phyloP scores from a whole-genome alignment of 805 yeast species.

The Helenozyma rhizophorensis region DNA sequence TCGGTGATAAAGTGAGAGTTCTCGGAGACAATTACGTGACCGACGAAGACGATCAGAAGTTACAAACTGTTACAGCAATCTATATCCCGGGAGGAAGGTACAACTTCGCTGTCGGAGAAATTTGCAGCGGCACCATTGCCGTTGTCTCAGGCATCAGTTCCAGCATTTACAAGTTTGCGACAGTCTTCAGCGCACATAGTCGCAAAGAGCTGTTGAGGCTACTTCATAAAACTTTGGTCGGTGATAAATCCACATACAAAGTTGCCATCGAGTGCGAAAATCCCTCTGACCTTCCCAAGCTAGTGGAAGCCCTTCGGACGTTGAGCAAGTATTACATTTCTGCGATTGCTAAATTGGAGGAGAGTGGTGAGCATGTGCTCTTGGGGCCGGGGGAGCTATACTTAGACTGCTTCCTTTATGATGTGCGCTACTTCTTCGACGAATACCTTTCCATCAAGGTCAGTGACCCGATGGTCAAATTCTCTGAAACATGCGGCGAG shows the following conservation, averaged over 20 bases:
- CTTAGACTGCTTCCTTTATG: slow-evolving; percentile 78
- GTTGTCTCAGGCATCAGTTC: slow-evolving; percentile 61
- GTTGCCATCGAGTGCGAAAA: slow-evolving; percentile 77
- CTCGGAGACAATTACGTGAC: slow-evolving; percentile 61
- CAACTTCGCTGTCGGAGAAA: slow-evolving; percentile 47
- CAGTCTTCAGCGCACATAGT: slow-evolving; percentile 36
- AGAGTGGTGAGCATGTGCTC: slow-evolving; percentile 81
- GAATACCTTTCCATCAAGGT: slow-evolving; percentile 66
- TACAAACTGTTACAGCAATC: slow-evolving; percentile 39
- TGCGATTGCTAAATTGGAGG: slow-evolving; percentile 68
- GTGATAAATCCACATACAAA: slow-evolving; percentile 61
- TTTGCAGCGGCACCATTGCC: slow-evolving; percentile 65
- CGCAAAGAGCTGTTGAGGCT: slow-evolving; percentile 14
- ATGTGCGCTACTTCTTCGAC: slow-evolving; percentile 59
- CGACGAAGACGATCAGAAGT: slow-evolving; percentile 50
- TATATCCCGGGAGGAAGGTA: slow-evolving; percentile 70
- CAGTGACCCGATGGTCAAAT: slow-evolving; percentile 77
- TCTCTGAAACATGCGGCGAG: slow-evolving; percentile 71
- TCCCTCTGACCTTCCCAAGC: slow-evolving; percentile 73
- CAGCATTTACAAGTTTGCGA: slow-evolving; percentile 55
- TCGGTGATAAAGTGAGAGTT: slow-evolving; percentile 46
- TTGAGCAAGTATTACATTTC: slow-evolving; percentile 64
- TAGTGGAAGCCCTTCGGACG: slow-evolving; percentile 65
- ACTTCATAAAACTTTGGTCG: slow-evolving; percentile 40
- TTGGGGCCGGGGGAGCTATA: slow-evolving; percentile 85